These are phyloP conservation scores for Apiotrichum porosum DNA, from an alignment of 1,284 basidiomycete genomes.

Conservation along the genomic window DNA sequence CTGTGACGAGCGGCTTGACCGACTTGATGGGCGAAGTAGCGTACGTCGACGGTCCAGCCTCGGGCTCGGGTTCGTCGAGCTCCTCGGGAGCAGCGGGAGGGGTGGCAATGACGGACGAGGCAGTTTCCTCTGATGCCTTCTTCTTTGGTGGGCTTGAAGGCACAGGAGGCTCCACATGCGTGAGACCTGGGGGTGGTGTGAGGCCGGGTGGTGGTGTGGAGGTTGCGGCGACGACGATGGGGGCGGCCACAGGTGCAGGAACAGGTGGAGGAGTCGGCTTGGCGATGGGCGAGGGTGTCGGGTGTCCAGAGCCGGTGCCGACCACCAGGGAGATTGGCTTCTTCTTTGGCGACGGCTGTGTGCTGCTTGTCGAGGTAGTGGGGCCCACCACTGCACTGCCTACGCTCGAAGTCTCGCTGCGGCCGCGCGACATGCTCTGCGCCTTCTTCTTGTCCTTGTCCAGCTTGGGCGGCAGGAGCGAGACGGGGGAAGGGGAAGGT, in stretches of 20 bases:
- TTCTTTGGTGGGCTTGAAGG: too few species aligned
- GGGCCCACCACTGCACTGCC: constrained; percentile 11
- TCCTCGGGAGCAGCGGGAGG: too few species aligned
- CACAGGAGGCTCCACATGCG: too few species aligned
- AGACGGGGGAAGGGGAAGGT: constrained; percentile 62
- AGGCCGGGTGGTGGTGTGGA: too few species aligned
- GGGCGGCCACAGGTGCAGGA: background rate
- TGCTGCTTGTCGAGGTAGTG: constrained; percentile 20
- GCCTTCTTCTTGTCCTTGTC: constrained; percentile 21
- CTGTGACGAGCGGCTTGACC: constrained; percentile 16
- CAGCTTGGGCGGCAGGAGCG: constrained; percentile 37
- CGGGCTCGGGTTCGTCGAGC: constrained; percentile 18
- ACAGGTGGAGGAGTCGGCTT: background rate
- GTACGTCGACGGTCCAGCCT: constrained; percentile 38
- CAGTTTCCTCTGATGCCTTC: too few species aligned
- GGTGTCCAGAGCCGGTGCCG: too few species aligned
- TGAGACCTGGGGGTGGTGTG: too few species aligned
- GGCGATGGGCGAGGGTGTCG: background rate
- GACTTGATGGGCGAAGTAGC: constrained; percentile 14
- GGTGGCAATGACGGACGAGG: too few species aligned
- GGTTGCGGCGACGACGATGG: background rate
- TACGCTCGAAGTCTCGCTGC: constrained; percentile 33
- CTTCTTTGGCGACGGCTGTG: constrained; percentile 40
- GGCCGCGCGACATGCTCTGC: constrained; percentile 30
- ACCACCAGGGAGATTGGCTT: constrained; percentile 15